Evolutionary conservation across 345 rosid genomes (phyloP), one percentile per base, ranked within the genome.

Genomic region (Sisymbrium irio): DNA sequence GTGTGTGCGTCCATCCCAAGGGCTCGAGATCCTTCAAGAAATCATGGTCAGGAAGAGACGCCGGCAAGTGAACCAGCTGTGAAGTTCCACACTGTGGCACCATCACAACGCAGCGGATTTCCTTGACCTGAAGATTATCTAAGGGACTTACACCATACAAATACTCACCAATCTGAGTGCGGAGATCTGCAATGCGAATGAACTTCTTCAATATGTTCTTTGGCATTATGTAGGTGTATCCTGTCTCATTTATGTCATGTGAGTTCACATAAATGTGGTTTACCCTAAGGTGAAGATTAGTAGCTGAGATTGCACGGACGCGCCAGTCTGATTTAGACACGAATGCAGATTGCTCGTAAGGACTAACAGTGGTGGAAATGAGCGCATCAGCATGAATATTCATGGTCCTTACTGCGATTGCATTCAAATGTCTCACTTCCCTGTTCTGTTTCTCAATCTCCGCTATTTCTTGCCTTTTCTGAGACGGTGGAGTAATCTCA

Each of bases 371-470:
- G 45, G 89, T 84, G 42, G 85, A 89, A 32, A 91, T 89, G 63
- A 90, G 92, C 42, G 86, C 96, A 78, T 91, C 97, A 75, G 96
- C 98, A 72, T 91, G 94, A 20, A 91, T 93, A 78, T 91, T 91
- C 6, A 96, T 93, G 0, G 96, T 90, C 81, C 76, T 89, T 39
- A 94, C 89, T 39, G 98, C 90, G 57, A 90, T 89, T 22, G 98
- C 94, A 30, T 87, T 89, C 65, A 90, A 77, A 73, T 93, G 97
- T 64, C 92, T 90, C 7, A 89, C 92, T 77, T 90, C 98, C 77
- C 90, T 93, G 1, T 89, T 90, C 96, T 93, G 83, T 82, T 89
- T 93, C 84, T 90, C 98, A 78, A 93, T 93, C 82, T 93, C 98
- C 15, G 97, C 96, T 53, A 91, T 93, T 45, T 93, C 93, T 74